phyloP scores from a whole-genome alignment of 192 early-diverging fungal genomes.

The Entomortierella chlamydospora region DNA sequence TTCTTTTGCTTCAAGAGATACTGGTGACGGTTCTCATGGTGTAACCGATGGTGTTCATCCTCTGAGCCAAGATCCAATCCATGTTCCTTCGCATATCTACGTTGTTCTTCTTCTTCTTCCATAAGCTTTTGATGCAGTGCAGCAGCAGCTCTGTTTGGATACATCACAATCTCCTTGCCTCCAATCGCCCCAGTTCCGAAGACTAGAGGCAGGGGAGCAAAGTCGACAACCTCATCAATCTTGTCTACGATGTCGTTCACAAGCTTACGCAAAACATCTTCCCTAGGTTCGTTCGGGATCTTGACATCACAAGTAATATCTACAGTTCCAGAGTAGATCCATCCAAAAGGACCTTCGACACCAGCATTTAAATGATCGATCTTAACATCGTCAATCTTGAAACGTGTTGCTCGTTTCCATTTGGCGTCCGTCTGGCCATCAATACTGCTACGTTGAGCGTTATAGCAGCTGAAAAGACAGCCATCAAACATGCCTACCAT shows the following conservation, averaged over 20 bases:
- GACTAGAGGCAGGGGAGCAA: conserved; percentile 59
- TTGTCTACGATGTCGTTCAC: conserved; percentile 79
- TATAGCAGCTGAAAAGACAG: conserved; percentile 93
- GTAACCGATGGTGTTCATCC: conserved; percentile 20
- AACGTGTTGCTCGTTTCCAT: conserved; percentile 66
- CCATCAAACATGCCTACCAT: conserved; percentile 95
- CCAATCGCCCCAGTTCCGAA: conserved; percentile 60
- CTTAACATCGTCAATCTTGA: conserved; percentile 89
- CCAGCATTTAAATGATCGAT: conserved; percentile 92
- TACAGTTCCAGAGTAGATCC: conserved; percentile 92
- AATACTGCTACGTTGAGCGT: conserved; percentile 76
- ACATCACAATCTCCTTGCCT: conserved; percentile 58
- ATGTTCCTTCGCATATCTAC: background rate
- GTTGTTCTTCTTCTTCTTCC: conserved; percentile 49
- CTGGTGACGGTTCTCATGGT: conserved; percentile 18
- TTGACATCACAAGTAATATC: conserved; percentile 81
- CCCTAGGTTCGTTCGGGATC: conserved; percentile 67
- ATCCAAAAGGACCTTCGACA: conserved; percentile 88
- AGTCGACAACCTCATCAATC: conserved; percentile 68
- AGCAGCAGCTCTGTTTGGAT: conserved; percentile 42
- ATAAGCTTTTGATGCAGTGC: conserved; percentile 42
- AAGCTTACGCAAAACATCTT: conserved; percentile 67
- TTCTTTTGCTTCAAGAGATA: conserved; percentile 10
- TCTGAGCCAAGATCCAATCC: background rate
- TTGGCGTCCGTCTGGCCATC: conserved; percentile 54